phyloP scores from a whole-genome alignment of 2,329 filamentous ascomycete species.

The Helotiales sp. region DNA sequence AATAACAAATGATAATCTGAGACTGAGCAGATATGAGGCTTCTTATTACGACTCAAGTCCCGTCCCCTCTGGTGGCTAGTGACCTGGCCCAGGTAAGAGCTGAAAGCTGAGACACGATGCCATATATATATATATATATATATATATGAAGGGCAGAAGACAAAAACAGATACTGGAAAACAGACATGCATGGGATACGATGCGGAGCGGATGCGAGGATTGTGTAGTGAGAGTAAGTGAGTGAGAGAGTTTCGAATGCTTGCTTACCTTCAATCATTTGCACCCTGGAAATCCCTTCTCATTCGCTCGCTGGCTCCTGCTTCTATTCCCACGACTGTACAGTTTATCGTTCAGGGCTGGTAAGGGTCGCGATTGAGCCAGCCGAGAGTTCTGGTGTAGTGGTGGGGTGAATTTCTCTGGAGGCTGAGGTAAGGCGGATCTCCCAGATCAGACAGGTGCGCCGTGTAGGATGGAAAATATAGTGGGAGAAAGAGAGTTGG shows the following conservation, averaged over 20 bases:
- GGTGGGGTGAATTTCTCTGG: neutral
- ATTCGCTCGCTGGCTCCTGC: constrained; percentile 17
- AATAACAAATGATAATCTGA: neutral
- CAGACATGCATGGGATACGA: neutral
- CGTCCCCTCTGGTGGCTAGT: neutral
- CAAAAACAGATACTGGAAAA: neutral
- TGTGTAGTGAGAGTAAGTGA: neutral
- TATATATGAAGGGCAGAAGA: neutral
- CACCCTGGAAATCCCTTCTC: constrained; percentile 18
- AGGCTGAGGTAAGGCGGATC: neutral
- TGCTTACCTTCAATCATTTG: constrained; percentile 42
- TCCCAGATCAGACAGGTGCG: neutral
- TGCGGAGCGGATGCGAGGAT: neutral
- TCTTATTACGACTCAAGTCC: neutral
- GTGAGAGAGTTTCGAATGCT: neutral
- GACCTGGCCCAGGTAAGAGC: neutral
- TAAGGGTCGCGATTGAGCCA: constrained; percentile 3
- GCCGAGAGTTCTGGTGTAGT: neutral
- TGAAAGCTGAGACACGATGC: constrained; percentile 4
- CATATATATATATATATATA: neutral
- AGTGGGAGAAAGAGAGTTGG: neutral
- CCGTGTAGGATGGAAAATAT: neutral
- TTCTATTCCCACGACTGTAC: constrained; percentile 14
- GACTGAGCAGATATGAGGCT: neutral
- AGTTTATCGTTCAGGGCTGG: constrained; percentile 1